Evolutionary conservation across 345 rosid species (phyloP).

Genomic region (Syzygium aromaticum): DNA sequence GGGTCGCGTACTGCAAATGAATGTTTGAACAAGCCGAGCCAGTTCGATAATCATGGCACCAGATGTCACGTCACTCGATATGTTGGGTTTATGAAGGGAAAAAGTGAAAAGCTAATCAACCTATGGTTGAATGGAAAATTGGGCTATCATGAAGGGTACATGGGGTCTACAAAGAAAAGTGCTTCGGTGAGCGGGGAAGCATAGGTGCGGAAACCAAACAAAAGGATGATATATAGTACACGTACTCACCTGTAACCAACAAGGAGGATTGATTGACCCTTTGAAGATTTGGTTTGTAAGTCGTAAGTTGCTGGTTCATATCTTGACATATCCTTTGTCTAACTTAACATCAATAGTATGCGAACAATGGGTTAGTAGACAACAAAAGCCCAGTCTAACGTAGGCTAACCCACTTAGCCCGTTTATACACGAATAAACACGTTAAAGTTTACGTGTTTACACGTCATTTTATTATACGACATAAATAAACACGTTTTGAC

Average conservation of each 20-base stretch:
- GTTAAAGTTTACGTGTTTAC: not conserved
- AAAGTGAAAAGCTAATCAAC: not conserved
- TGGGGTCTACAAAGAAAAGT: not conserved
- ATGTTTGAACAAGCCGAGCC: not conserved
- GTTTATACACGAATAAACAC: not conserved
- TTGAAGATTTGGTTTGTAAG: not conserved
- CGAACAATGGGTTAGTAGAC: not conserved
- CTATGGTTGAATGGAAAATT: not conserved
- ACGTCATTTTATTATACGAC: accelerated
- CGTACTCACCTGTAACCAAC: not conserved
- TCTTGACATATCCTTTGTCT: not conserved
- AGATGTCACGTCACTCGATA: not conserved
- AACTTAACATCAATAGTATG: not conserved
- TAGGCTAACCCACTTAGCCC: accelerated
- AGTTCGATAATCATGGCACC: not conserved
- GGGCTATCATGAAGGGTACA: not conserved
- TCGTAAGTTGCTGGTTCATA: not conserved
- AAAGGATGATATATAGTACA: not conserved
- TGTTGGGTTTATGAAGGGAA: not conserved
- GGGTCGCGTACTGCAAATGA: not conserved
- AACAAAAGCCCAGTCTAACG: not conserved
- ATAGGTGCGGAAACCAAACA: not conserved
- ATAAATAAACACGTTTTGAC: not conserved
- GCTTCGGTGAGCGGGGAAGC: not conserved
- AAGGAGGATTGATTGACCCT: not conserved